Percentiles rank a stretch among this genome's conserved stretches.
Evolutionary conservation across 148 eudicot species (phyloP).

Genomic region (Polygonum maritimum): DNA sequence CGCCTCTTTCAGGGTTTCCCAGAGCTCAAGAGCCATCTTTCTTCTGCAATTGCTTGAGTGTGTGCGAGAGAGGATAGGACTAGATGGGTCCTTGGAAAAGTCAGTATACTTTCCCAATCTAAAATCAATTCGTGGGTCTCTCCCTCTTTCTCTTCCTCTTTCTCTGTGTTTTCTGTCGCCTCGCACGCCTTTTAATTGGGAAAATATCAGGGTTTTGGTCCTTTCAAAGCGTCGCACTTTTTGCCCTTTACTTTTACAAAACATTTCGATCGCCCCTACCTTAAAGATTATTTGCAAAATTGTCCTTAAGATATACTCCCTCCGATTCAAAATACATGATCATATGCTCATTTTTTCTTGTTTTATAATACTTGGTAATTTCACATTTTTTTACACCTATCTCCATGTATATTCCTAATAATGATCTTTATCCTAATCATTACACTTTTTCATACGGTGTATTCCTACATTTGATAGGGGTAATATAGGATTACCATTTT

Average conservation of each 20-base stretch:
- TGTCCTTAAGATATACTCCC: too few species aligned
- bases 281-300: too few species aligned
- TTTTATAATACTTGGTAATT: too few species aligned
- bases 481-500: too few species aligned
- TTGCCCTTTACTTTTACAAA: background rate
- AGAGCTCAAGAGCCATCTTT: slow-evolving; percentile 57
- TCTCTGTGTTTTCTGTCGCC: background rate
- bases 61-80: background rate
- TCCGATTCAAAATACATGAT: too few species aligned
- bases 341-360: too few species aligned
- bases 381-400: too few species aligned
- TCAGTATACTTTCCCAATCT: background rate
- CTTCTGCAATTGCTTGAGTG: background rate
- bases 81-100: background rate
- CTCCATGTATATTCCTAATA: too few species aligned
- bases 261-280: too few species aligned
- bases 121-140: background rate
- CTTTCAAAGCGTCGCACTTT: background rate
- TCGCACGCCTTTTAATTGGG: background rate
- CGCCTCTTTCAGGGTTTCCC: slow-evolving; percentile 66
- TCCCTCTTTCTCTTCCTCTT: background rate
- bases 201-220: background rate
- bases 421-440: too few species aligned
- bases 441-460: too few species aligned
- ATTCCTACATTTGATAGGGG: too few species aligned